A percentile compares a stretch with the other conserved stretches of the same genome.
These are phyloP conservation scores for Raffaelea deltoideospora DNA, from an alignment of 2,329 filamentous ascomycete genomes.

Conservation along the genomic window DNA sequence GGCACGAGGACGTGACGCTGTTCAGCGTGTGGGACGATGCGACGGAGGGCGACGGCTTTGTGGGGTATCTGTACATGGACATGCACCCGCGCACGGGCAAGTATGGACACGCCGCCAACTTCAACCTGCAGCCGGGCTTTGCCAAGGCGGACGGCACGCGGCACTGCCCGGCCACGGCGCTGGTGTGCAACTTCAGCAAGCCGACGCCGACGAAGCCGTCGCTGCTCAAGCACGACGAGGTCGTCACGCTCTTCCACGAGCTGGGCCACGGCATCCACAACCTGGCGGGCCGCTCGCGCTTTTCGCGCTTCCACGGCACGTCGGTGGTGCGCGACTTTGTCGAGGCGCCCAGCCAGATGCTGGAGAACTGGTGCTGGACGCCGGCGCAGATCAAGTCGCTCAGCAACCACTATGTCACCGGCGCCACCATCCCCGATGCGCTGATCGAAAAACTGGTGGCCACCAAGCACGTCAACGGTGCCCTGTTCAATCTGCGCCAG, in stretches of 20 bases:
- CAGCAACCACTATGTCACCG: constrained; percentile 58
- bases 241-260: constrained; percentile 71
- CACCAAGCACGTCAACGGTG: constrained; percentile 70
- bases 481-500: constrained; percentile 63
- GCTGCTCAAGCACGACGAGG: constrained; percentile 68
- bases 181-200: constrained; percentile 80
- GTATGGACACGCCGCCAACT: constrained; percentile 75
- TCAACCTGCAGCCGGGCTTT: constrained; percentile 63
- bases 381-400: constrained; percentile 48
- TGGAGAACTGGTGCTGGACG: constrained; percentile 65
- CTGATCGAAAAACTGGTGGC: constrained; percentile 59
- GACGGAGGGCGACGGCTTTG: constrained; percentile 51
- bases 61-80: constrained; percentile 73
- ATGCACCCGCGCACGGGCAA: constrained; percentile 68
- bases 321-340: constrained; percentile 54
- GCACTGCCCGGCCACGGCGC: constrained; percentile 60
- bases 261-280: constrained; percentile 59
- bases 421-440: constrained; percentile 57
- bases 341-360: constrained; percentile 57
- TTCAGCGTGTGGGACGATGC: constrained; percentile 70
- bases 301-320: constrained; percentile 53
- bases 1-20: constrained; percentile 72
- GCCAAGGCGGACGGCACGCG: constrained; percentile 51
- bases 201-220: constrained; percentile 62
- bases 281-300: constrained; percentile 45